Base-by-base conservation (phyloP, 2,329 filamentous ascomycete genomes). In the Claviceps paspali region DNA sequence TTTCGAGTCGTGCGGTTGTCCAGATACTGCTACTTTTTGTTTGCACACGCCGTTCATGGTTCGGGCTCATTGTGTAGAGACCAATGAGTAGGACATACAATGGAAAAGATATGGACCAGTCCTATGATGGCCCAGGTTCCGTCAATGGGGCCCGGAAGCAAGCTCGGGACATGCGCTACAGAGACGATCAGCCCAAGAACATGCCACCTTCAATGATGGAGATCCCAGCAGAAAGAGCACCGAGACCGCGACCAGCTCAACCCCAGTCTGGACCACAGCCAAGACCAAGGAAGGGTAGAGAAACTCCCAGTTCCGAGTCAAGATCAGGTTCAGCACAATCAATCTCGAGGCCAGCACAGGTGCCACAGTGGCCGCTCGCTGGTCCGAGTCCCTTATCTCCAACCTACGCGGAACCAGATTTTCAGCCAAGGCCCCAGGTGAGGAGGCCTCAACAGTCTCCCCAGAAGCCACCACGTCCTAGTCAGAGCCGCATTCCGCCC, bases 401-500 rank as follows among this genome's bases (percentile, higher is more conserved):
- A 11, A 53, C 47, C 9, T 44, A 51, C 19, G 36, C 49, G 10
- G 55, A 60, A 29, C 38, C 54, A 14, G 59, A 63, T 36, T 57
- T 63, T 15, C 73, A 73, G 44, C 61, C 62, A 47, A 64, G 69
- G 37, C 65, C 68, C 12, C 56, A 63, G n/a, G 21, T 8, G 8
- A 64, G 64, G 32, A 60, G 61, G 42, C 63, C 64, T 26, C 58
- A 64, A 28, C 63, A 53, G 26, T 49, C 70, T 18, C 74, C 74
- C 15, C 69, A 67, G 49, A 63, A 73, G 43, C 75, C 74, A 8
- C 70, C 70, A 9, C 65, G 75, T 27, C 73, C 74, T 6, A 77
- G 72, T 45, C 54, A 63, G 42, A 77, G 72, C 46, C 54, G 63
- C 41, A 70, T 76, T 2, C 71, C 72, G 8, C 76, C 72, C 1